Evolutionary conservation across 2,329 filamentous ascomycete species (phyloP).

Genomic region (Penicillium sclerotigenum): DNA sequence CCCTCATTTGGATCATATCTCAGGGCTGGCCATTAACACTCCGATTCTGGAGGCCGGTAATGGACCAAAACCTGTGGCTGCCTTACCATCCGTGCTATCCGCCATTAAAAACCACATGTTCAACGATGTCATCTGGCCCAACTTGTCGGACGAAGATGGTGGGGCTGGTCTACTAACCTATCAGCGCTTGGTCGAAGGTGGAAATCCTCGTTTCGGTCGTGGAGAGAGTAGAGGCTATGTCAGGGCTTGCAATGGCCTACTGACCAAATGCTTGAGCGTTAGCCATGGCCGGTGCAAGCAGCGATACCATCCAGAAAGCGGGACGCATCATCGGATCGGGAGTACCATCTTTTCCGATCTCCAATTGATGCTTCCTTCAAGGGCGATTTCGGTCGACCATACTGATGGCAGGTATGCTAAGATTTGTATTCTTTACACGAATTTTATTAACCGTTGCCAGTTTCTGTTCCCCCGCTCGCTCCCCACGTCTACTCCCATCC

Average conservation of each 20-base stretch:
- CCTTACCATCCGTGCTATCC: conserved; percentile 81
- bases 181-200: conserved; percentile 81
- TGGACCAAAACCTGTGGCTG: conserved; percentile 78
- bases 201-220: conserved; percentile 77
- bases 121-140: conserved; percentile 97
- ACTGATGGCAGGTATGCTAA: conserved; percentile 31
- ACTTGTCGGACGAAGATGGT: conserved; percentile 91
- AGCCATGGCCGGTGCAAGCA: conserved; percentile 89
- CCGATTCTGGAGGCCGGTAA: conserved; percentile 75
- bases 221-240: conserved; percentile 79
- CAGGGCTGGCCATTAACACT: conserved; percentile 89
- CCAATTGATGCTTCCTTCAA: conserved; percentile 47
- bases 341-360: conserved; percentile 45
- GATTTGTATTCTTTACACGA: neutral
- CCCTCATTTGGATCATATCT: conserved; percentile 92
- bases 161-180: conserved; percentile 91
- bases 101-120: conserved; percentile 94
- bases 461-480: conserved; percentile 32
- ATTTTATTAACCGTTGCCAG: conserved; percentile 15
- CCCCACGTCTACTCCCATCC: conserved; percentile 22
- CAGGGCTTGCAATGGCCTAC: conserved; percentile 81
- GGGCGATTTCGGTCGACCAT: conserved; percentile 34
- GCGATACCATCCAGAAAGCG: conserved; percentile 49
- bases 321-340: conserved; percentile 59
- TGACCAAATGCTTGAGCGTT: conserved; percentile 81